Percentiles rank a stretch among this genome's conserved stretches.
These are phyloP conservation scores for Parafenestella ontariensis DNA, from an alignment of 2,329 filamentous ascomycete species.

Conservation along the genomic window DNA sequence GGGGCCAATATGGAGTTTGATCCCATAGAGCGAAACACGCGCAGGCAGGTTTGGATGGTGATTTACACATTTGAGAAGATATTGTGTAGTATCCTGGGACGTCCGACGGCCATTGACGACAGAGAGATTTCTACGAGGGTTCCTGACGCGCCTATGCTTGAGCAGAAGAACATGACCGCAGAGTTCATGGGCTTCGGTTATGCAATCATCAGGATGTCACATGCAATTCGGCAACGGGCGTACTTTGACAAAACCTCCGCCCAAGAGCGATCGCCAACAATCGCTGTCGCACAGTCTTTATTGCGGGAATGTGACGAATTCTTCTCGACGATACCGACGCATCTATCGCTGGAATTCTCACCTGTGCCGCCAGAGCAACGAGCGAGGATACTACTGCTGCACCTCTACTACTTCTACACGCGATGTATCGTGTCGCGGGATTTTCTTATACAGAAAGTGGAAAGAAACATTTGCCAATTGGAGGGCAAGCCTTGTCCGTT, in stretches of 20 bases:
- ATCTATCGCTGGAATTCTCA: conserved; percentile 15
- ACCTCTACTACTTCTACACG: conserved; percentile 32
- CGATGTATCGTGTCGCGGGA: conserved; percentile 34
- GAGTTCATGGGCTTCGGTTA: conserved; percentile 18
- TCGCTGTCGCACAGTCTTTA: conserved; percentile 24
- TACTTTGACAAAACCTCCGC: conserved; percentile 29
- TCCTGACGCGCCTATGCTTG: conserved; percentile 26
- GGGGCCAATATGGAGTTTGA: conserved; percentile 49
- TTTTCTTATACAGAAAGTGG: conserved; percentile 33
- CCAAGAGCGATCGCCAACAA: conserved; percentile 26
- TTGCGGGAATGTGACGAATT: conserved; percentile 31
- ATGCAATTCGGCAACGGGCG: conserved; percentile 29
- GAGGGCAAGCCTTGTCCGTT: conserved; percentile 13
- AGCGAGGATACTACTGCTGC: conserved; percentile 23
- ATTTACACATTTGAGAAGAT: conserved; percentile 36
- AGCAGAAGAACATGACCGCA: conserved; percentile 23
- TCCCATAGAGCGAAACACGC: conserved; percentile 34
- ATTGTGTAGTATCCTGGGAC: conserved; percentile 34
- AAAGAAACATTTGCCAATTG: conserved; percentile 23
- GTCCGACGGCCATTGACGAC: conserved; percentile 36
- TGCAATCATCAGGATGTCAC: conserved; percentile 24
- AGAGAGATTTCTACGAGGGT: conserved; percentile 28
- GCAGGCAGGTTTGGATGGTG: conserved; percentile 36
- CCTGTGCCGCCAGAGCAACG: conserved; percentile 17
- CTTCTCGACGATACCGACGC: conserved; percentile 18